These are phyloP conservation scores for Candida pseudocylindracea DNA, from an alignment of 1,139 yeast genomes.

Conservation along the genomic window DNA sequence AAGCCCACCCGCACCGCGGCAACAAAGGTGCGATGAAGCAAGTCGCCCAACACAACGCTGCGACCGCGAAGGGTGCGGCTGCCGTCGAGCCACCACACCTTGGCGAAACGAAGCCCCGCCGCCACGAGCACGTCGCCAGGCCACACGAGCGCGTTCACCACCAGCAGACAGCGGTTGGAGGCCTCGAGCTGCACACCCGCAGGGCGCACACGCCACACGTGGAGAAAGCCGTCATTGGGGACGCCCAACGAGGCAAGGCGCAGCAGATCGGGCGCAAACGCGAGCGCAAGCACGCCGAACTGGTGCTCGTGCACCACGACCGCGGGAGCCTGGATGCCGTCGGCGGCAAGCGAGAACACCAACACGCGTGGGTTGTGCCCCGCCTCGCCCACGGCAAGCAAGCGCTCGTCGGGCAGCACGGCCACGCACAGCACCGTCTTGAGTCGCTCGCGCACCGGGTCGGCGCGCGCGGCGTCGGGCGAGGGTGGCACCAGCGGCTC, in stretches of 20 bases:
- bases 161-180: constrained; percentile 38
- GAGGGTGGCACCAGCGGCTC: no score
- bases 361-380: constrained; percentile 46
- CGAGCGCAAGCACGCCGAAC: constrained; percentile 31
- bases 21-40: no score
- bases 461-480: constrained; percentile 5
- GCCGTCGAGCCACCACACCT: no score
- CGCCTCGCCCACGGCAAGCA: constrained; percentile 43
- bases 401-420: constrained; percentile 24
- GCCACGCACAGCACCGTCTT: constrained; percentile 32
- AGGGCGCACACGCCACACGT: constrained; percentile 25
- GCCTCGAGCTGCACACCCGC: constrained; percentile 10
- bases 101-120: constrained; percentile 22
- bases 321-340: constrained; percentile 22
- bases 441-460: constrained; percentile 20
- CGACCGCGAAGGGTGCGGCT: no score
- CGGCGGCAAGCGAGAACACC: constrained; percentile 31
- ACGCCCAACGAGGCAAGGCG: constrained; percentile 36
- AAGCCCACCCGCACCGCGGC: no score
- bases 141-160: constrained; percentile 34
- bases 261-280: constrained; percentile 36
- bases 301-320: constrained; percentile 34
- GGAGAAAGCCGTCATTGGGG: constrained; percentile 40
- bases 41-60: no score
- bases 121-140: constrained; percentile 21